Conservation (phyloP, 2,329 filamentous ascomycete genomes). For the Microdochium nivale region DNA sequence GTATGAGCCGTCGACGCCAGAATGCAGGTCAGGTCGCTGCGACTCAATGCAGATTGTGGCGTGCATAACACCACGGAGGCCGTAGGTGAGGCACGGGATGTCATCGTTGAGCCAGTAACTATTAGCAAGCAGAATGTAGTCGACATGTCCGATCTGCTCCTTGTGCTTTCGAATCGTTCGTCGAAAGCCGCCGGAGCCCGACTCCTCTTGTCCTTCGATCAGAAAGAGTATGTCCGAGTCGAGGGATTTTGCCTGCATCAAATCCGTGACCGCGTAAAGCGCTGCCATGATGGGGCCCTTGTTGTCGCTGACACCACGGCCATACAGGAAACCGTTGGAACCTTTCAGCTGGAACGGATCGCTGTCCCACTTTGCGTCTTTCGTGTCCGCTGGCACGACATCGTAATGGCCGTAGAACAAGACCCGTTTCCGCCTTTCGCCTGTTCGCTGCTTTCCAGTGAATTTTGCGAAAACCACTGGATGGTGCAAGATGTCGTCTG, state of each 20-base stretch:
- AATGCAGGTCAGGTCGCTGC: conserved; percentile 80
- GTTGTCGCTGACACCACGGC: conserved; percentile 94
- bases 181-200: conserved; percentile 83
- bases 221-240: conserved; percentile 87
- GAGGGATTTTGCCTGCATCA: conserved; percentile 74
- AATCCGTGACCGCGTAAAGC: conserved; percentile 83
- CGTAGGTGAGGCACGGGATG: conserved; percentile 91
- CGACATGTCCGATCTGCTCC: conserved; percentile 75
- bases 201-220: conserved; percentile 95
- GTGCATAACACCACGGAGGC: conserved; percentile 86
- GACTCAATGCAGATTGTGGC: conserved; percentile 85
- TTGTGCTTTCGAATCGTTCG: conserved; percentile 75
- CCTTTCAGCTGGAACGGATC: conserved; percentile 89
- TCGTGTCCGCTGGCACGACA: conserved; percentile 82
- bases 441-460: conserved; percentile 59
- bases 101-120: conserved; percentile 98
- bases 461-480: conserved; percentile 93
- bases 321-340: conserved; percentile 86
- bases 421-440: conserved; percentile 68
- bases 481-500: conserved; percentile 64
- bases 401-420: conserved; percentile 98
- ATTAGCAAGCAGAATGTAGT: conserved; percentile 93
- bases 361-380: conserved; percentile 72
- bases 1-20: conserved; percentile 90
- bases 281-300: conserved; percentile 94